Evolutionary conservation across 2,329 filamentous ascomycete species (phyloP), one percentile per base, ranked within the genome.

Genomic region (Monosporascus sp.): DNA sequence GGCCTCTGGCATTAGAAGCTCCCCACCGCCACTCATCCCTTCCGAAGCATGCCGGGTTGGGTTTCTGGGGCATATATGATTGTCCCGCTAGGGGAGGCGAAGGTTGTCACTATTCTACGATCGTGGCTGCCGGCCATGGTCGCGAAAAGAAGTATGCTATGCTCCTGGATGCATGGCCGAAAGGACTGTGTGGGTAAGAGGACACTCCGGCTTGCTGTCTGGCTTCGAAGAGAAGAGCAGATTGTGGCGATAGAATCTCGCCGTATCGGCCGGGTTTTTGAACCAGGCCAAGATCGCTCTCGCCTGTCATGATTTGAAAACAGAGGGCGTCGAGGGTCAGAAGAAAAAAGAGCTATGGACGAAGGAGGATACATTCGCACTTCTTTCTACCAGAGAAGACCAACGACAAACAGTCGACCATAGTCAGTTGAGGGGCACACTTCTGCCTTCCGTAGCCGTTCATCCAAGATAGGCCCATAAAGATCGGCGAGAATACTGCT

Each of bases 391-490:
- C 62, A 62, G 39, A 62, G 58, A 58, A 55, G 60, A 52, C 61
- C 62, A 60, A 53, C 62, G 60, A 65, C 54, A 59, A 57, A 57
- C 47, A 64, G 56, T 62, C 66, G 66, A 65, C 64, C 49, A 65
- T 69, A 69, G 66, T 65, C 64, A 64, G 64, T 67, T 63, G 62
- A 59, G 59, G 58, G 58, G 56, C 53, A 65, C 60, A 63, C 60
- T 64, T 61, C 65, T 73, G 70, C 70, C 73, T 61, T 68, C 65
- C 65, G 72, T 77, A 78, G 74, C 73, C 73, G 65, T 67, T 71
- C 72, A 69, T 72, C 67, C 69, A 69, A 70, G 69, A 74, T 68
- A 69, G 71, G 72, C 71, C 72, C 69, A 69, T 70, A 71, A 67
- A 69, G 67, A 67, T 66, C 66, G 64, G 66, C 62, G 66, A 70